Conservation (phyloP, 306 rosid species). For the Parietaria judaica region DNA sequence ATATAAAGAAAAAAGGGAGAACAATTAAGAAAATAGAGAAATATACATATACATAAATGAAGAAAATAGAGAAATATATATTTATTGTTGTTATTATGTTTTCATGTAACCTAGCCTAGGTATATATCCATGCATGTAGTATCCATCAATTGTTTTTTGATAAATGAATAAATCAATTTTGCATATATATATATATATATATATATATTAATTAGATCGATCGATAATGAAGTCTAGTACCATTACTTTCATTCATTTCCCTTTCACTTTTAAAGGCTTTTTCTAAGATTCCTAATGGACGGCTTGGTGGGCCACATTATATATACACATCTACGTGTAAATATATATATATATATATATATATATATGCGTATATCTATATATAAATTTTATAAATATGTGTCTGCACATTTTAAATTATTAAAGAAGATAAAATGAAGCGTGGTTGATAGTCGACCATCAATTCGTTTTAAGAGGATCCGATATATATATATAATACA, state of each 20-base stretch:
- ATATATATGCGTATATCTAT: not conserved
- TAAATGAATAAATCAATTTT: too few relatives aligned
- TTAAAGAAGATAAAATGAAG: not conserved
- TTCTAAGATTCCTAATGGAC: slow-evolving; percentile 4
- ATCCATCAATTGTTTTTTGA: too few relatives aligned
- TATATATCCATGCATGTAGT: too few relatives aligned
- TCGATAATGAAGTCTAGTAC: too few relatives aligned
- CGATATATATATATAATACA: too few relatives aligned
- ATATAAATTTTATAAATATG: not conserved
- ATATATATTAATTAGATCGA: not conserved
- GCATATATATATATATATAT: not conserved
- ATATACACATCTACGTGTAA: not conserved
- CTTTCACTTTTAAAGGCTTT: slow-evolving; percentile 1
- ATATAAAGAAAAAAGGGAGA: not conserved
- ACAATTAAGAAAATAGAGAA: too few relatives aligned
- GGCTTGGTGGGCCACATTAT: slow-evolving; percentile 6
- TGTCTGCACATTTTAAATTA: slow-evolving; percentile 3
- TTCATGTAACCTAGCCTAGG: too few relatives aligned
- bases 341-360: too few relatives aligned
- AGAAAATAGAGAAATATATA: too few relatives aligned
- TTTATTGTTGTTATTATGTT: too few relatives aligned
- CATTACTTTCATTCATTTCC: not conserved
- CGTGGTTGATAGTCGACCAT: slow-evolving; percentile 18
- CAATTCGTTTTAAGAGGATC: not conserved
- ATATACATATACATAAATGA: too few relatives aligned